Evolutionary conservation across 2,329 filamentous ascomycete species (phyloP).

Genomic region (Fusarium agapanthi): DNA sequence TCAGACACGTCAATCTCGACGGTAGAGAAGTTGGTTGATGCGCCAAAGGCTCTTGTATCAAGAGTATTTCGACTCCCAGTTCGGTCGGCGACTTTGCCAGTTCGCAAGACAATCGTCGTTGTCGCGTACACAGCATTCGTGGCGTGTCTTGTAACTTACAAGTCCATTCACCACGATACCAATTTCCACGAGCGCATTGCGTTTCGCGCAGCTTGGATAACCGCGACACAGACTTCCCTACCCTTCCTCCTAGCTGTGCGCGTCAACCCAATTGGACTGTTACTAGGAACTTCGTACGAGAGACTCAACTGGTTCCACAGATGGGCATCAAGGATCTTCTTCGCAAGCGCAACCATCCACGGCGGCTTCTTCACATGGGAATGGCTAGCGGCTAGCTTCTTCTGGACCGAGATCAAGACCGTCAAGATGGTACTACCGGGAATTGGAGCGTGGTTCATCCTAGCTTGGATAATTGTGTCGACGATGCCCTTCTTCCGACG

Average conservation of each 20-base stretch:
- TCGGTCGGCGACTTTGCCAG: slow-evolving; percentile 24
- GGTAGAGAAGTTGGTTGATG: slow-evolving; percentile 28
- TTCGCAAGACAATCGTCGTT: slow-evolving; percentile 26
- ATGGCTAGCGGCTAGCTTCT: slow-evolving; percentile 38
- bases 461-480: slow-evolving; percentile 39
- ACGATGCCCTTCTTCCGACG: slow-evolving; percentile 38
- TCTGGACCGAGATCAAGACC: slow-evolving; percentile 38
- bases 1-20: slow-evolving; percentile 17
- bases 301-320: slow-evolving; percentile 41
- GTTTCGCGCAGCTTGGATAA: slow-evolving; percentile 42
- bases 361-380: slow-evolving; percentile 38
- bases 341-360: slow-evolving; percentile 39
- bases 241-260: slow-evolving; percentile 39
- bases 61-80: slow-evolving; percentile 11
- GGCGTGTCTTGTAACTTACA: slow-evolving; percentile 36
- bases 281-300: slow-evolving; percentile 40
- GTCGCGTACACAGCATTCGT: slow-evolving; percentile 33
- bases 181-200: slow-evolving; percentile 39
- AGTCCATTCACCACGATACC: slow-evolving; percentile 41
- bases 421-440: slow-evolving; percentile 42
- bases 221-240: slow-evolving; percentile 34
- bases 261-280: slow-evolving; percentile 35
- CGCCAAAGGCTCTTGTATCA: slow-evolving; percentile 9
- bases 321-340: slow-evolving; percentile 37
- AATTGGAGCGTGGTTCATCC: slow-evolving; percentile 39